Evolutionary conservation across 1,284 basidiomycete species (phyloP), one percentile per base, ranked within the genome.

Genomic region (Caloboletus inedulis): DNA sequence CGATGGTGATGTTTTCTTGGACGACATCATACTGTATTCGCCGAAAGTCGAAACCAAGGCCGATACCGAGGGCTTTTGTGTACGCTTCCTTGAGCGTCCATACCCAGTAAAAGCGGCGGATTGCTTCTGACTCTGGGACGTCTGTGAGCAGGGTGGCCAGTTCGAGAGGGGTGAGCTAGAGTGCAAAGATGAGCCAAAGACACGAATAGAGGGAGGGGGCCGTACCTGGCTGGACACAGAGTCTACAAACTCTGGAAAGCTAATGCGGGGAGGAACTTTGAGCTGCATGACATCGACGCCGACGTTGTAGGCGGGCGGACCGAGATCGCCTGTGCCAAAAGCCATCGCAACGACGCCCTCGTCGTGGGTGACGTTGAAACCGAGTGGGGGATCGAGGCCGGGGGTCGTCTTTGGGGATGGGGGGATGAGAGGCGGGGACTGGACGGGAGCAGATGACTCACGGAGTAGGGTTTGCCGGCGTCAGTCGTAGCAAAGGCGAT

Each of bases 81-180:
- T 90, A 93, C 4, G 91, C 88, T 66, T 93, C 90, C 69, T 93
- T 93, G 63, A 89, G 72, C 4, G 90, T 91, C 90, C 90, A 93
- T 54, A 91, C 80, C 72, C 85, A 82, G 63, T 86, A 89, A 65
- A 90, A 85, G 19, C 74, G 74, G 36, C 73, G 70, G 8, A 87
- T 69, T 4, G 74, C 77, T 53, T 83, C 73, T 37, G 68, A 61
- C 55, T 74, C 62, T 55, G 74, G 59, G 55, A 71, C 53, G 45
- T 71, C 61, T 16, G 68, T 57, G 56, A 76, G 71, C 36, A 86
- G 61, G 9, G 74, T 62, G 2, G 60, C 62, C 51, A 71, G 74
- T 63, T 89, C 86, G 29, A 74, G 63, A 8, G 70, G 56, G 19
- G 85, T 85, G 47, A 89, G 72, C 86, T 89, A 42, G 18, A 47